Base-by-base conservation (phyloP, 768 basidiomycete species). In the Russula ochroleuca region DNA sequence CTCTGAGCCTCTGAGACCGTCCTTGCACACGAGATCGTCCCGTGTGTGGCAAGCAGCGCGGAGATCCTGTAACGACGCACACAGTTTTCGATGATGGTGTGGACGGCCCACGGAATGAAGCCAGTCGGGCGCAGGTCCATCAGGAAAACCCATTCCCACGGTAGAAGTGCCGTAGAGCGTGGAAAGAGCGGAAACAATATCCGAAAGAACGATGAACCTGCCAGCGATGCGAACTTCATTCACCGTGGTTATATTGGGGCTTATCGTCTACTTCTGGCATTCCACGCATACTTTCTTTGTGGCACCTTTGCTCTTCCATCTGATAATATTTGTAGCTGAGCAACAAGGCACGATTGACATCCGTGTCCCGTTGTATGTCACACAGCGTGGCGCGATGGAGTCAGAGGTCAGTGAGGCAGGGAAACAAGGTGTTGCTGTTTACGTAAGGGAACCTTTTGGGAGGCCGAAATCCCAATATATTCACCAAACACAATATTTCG, bases 211-310 rank as follows among this genome's bases (percentile, higher is more conserved):
- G 67, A 57, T n/a, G 69, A 65, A 6, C 58, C 64, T 8, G 59
- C 69, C 14, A 72, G 71, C 5, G 70, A 71, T 58, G 66, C 74
- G 8, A 76, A 72, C 14, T 64, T 81, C 92, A 0, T 94, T 88
- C 69, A 79, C 74, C 1, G 78, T 93, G 15, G 84, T 92, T 64
- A 72, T 94, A 49, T 38, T 77, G 14, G 92, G 92, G 3, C 80
- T 94, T 5, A 77, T 94, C 69, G 81, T 86, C 41, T 94, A 94
- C 75, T 94, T 94, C 78, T 94, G 92, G 91, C 77, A 82, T 72
- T 83, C 87, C 8, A 86, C 86, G 40, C 92, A 90, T 92, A 76
- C 70, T 90, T 80, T 3, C 23, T 38, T 57, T 54, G 38, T 41
- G 31, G 65, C 56, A 38, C 41, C 38, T 11, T n/a, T 47, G 14